These are phyloP conservation scores for Funneliformis caledonium DNA, from an alignment of 371 early-diverging fungal genomes.

Conservation along the genomic window DNA sequence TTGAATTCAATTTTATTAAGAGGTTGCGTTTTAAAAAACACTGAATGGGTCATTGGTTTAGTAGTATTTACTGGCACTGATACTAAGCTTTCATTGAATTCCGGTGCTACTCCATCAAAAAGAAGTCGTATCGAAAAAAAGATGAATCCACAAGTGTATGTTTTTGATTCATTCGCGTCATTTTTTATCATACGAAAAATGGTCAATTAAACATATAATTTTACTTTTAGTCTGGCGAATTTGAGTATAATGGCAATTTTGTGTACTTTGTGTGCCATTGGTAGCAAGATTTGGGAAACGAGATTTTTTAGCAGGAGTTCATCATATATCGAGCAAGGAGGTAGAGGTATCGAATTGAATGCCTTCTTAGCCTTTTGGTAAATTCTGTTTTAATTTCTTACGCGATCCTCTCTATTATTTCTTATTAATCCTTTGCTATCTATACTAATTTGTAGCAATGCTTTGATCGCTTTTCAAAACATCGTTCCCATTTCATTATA, in stretches of 20 bases:
- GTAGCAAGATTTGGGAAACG: constrained; percentile 37
- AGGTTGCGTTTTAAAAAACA: constrained; percentile 90
- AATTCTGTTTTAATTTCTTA: neutral
- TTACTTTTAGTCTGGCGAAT: constrained; percentile 45
- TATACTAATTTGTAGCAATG: constrained; percentile 58
- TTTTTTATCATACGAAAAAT: neutral
- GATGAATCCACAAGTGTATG: constrained; percentile 83
- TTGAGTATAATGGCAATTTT: constrained; percentile 53
- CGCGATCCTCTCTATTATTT: neutral
- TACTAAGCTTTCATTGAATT: constrained; percentile 85
- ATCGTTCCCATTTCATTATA: constrained; percentile 94
- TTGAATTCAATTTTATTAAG: constrained; percentile 77
- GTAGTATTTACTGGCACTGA: constrained; percentile 85
- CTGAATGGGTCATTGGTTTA: constrained; percentile 78
- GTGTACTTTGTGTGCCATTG: constrained; percentile 53
- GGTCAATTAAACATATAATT: neutral
- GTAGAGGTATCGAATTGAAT: constrained; percentile 12
- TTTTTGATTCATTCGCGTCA: constrained; percentile 5
- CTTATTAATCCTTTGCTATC: neutral
- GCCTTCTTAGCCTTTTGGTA: constrained; percentile 41
- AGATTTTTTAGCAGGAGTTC: neutral
- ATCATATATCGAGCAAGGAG: constrained; percentile 15
- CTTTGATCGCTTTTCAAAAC: constrained; percentile 75
- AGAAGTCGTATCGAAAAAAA: constrained; percentile 87
- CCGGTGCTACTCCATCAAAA: constrained; percentile 88